These are phyloP conservation scores for Colletotrichum euphorbiae DNA, from an alignment of 2,329 filamentous ascomycete genomes.

Conservation along the genomic window DNA sequence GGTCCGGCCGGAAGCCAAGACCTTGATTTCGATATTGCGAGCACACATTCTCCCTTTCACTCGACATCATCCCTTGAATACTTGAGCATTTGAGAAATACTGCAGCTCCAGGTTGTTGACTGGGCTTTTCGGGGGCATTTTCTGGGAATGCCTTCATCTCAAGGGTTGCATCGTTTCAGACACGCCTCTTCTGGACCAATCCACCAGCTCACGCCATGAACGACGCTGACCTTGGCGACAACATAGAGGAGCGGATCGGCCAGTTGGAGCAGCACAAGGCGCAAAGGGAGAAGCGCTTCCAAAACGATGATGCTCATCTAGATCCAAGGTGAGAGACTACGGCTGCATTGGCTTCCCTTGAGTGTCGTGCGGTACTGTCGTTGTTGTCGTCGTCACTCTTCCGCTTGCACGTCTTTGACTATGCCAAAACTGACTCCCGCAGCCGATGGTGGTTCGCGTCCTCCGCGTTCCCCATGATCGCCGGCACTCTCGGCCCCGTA, in stretches of 20 bases:
- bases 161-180: neutral
- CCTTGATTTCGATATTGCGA: conserved; percentile 7
- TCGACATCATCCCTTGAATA: neutral
- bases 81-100: neutral
- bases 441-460: conserved; percentile 74
- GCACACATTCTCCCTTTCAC: neutral
- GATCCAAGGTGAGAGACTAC: conserved; percentile 54
- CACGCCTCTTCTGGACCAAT: neutral
- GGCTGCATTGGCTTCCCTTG: neutral
- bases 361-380: neutral
- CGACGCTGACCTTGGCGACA: conserved; percentile 53
- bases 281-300: conserved; percentile 45
- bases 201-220: conserved; percentile 52
- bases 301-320: conserved; percentile 56
- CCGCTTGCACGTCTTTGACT: neutral
- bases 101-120: neutral
- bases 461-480: conserved; percentile 79
- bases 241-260: conserved; percentile 51
- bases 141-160: conserved; percentile 34
- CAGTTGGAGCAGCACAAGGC: conserved; percentile 44
- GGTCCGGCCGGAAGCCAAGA: conserved; percentile 2
- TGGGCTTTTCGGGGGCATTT: neutral
- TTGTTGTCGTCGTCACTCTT: neutral
- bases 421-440: neutral
- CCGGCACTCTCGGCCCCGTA: conserved; percentile 85